Conservation (phyloP, 2,329 filamentous ascomycete species). For the Mycosphaerella sp. region DNA sequence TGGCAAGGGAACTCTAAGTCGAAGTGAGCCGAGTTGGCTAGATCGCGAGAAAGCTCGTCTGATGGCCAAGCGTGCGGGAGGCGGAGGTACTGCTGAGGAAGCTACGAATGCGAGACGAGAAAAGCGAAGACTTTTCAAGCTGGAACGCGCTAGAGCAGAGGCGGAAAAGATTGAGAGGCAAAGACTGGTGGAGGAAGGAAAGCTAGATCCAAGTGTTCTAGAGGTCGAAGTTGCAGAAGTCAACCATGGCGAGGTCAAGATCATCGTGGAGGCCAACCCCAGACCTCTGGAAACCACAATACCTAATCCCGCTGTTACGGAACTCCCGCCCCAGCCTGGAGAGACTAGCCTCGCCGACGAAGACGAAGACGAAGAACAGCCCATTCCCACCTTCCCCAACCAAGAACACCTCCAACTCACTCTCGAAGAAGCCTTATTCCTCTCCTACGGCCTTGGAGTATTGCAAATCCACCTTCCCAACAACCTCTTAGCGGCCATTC, state of each 20-base stretch:
- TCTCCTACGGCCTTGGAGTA: constrained; percentile 72
- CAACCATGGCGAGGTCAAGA: not conserved
- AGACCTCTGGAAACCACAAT: constrained; percentile 6
- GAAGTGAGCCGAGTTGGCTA: constrained; percentile 92
- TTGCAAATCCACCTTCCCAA: constrained; percentile 52
- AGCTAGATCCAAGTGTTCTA: constrained; percentile 19
- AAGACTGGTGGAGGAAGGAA: constrained; percentile 48
- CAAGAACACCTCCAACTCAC: constrained; percentile 89
- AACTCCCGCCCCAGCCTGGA: not conserved
- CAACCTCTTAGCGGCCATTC: constrained; percentile 26
- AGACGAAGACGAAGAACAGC: constrained; percentile 9
- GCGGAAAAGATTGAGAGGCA: constrained; percentile 75
- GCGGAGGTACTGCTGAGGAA: constrained; percentile 65
- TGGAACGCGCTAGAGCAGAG: constrained; percentile 84
- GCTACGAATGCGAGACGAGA: constrained; percentile 68
- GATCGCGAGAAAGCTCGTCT: constrained; percentile 70
- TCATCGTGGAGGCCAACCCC: not conserved
- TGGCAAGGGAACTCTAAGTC: constrained; percentile 85
- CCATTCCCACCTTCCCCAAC: constrained; percentile 36
- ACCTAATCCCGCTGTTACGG: not conserved
- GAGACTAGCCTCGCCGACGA: constrained; percentile 6
- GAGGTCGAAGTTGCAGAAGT: constrained; percentile 1
- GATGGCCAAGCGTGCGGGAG: constrained; percentile 33
- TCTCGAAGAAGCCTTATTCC: constrained; percentile 85
- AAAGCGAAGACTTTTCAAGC: constrained; percentile 77